phyloP scores from a whole-genome alignment of 1,139 yeast species.

The Zhuliangozyma blackwelliae region DNA sequence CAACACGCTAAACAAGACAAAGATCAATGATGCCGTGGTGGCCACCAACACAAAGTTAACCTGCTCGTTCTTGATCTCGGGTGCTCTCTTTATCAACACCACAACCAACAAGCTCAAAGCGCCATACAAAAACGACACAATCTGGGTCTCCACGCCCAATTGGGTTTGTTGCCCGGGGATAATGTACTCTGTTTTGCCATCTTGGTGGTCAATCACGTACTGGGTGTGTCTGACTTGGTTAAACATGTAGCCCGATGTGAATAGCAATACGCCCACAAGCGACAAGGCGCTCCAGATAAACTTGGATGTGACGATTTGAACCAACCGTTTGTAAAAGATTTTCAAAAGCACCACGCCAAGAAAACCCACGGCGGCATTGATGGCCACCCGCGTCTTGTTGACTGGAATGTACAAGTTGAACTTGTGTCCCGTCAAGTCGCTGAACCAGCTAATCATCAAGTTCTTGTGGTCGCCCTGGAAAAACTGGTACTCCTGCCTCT shows the following conservation, averaged over 20 bases:
- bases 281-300: slow-evolving; percentile 63
- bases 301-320: slow-evolving; percentile 22
- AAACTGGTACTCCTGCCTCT: slow-evolving; percentile 45
- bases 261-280: slow-evolving; percentile 59
- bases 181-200: slow-evolving; percentile 62
- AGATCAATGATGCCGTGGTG: slow-evolving; percentile 34
- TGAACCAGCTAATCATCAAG: slow-evolving; percentile 37
- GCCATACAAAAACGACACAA: slow-evolving; percentile 62
- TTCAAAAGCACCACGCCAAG: slow-evolving; percentile 17
- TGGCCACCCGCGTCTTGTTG: slow-evolving; percentile 46
- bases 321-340: slow-evolving; percentile 32
- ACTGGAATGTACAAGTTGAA: slow-evolving; percentile 55
- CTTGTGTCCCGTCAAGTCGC: slow-evolving; percentile 35
- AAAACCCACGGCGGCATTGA: slow-evolving; percentile 41
- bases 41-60: slow-evolving; percentile 43
- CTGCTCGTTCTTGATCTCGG: slow-evolving; percentile 38
- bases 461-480: slow-evolving; percentile 51
- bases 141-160: slow-evolving; percentile 79
- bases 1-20: slow-evolving; percentile 51
- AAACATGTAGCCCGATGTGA: slow-evolving; percentile 91
- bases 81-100: slow-evolving; percentile 45
- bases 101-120: slow-evolving; percentile 47
- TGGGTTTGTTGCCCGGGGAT: slow-evolving; percentile 67
- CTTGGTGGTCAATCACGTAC: slow-evolving; percentile 52
- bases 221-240: slow-evolving; percentile 79